These are phyloP conservation scores for Colletotrichum viniferum DNA, from an alignment of 2,329 filamentous ascomycete genomes.

Conservation along the genomic window DNA sequence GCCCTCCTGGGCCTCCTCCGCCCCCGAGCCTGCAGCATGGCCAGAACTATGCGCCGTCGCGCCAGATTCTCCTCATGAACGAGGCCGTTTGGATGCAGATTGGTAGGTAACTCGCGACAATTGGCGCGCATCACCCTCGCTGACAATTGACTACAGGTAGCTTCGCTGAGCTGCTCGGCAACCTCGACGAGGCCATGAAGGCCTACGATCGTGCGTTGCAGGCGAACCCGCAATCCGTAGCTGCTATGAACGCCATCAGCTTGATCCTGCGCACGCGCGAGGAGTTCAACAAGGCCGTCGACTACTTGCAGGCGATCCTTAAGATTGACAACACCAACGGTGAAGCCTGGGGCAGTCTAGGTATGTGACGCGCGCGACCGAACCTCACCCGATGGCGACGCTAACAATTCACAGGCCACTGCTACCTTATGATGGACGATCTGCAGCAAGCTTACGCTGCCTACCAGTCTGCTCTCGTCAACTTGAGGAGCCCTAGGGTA, in stretches of 20 bases:
- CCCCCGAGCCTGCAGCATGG: conserved; percentile 58
- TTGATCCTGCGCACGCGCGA: conserved; percentile 90
- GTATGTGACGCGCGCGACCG: conserved; percentile 51
- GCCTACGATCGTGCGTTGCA: conserved; percentile 90
- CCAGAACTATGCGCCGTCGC: conserved; percentile 67
- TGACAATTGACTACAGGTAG: conserved; percentile 62
- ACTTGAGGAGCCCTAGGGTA: conserved; percentile 92
- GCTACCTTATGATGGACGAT: conserved; percentile 98
- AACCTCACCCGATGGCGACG: background rate
- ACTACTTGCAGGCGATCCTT: conserved; percentile 88
- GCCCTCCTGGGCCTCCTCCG: conserved; percentile 65
- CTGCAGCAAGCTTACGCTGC: conserved; percentile 95
- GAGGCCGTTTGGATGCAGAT: conserved; percentile 92
- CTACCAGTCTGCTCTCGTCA: conserved; percentile 94
- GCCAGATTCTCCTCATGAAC: conserved; percentile 79
- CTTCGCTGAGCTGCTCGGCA: conserved; percentile 85
- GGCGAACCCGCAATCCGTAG: conserved; percentile 86
- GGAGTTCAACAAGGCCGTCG: conserved; percentile 91
- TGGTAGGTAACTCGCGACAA: conserved; percentile 62
- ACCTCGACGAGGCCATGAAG: conserved; percentile 85
- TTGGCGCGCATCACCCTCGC: conserved; percentile 8
- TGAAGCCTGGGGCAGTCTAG: conserved; percentile 95
- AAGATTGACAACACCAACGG: conserved; percentile 90
- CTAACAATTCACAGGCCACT: conserved; percentile 71
- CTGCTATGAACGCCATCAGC: conserved; percentile 93